Evolutionary conservation across 2,329 filamentous ascomycete species (phyloP), one percentile per base, ranked within the genome.

Genomic region (Amphichorda felina): DNA sequence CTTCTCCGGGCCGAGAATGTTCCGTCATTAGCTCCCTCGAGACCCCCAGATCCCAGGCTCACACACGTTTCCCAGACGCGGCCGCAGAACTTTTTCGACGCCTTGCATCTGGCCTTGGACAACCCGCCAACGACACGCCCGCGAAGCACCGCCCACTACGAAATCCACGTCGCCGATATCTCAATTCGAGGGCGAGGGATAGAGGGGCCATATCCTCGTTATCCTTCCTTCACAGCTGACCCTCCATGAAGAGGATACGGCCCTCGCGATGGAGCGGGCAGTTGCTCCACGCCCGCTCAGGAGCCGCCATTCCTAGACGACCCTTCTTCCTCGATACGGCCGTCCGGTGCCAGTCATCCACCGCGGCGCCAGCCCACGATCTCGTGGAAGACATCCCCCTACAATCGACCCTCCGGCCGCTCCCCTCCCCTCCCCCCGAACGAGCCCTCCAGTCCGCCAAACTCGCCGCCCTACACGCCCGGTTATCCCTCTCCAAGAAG

Each of bases 391-490:
- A 43, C 25, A 41, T 14, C 15, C 10, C 28, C 28, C 28, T 11
- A 8, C 8, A 48, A 41, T 52, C 54, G 42, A 66, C 80, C 43
- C 82, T 83, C 36, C 89, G 85, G 50, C 52, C 55, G 42, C 66
- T 80, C 43, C 82, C 84, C 36, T 89, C 85, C 50, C 85, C 86
- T 45, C 72, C 72, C 37, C 75, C 78, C 45, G 63, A 72, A 48
- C 69, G 70, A 45, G 82, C 86, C 30, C 61, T 68, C 40, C 59
- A 67, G 45, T 96, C 89, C 32, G 79, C 87, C 42, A 96, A 95
- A 66, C 81, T 98, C 48, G 79, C 87, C 43, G 88, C 91, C 44
- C 75, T 98, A 31, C 88, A 95, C 59, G 85, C 88, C 48, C 83
- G 91, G 57, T 74, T 98, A 41, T 76, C 77, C 28, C 76, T 98